A percentile compares a stretch with the other conserved stretches of the same genome.
Evolutionary conservation across 495 filamentous ascomycete genomes (phyloP).

Genomic region (Chlorociboria aeruginascens): DNA sequence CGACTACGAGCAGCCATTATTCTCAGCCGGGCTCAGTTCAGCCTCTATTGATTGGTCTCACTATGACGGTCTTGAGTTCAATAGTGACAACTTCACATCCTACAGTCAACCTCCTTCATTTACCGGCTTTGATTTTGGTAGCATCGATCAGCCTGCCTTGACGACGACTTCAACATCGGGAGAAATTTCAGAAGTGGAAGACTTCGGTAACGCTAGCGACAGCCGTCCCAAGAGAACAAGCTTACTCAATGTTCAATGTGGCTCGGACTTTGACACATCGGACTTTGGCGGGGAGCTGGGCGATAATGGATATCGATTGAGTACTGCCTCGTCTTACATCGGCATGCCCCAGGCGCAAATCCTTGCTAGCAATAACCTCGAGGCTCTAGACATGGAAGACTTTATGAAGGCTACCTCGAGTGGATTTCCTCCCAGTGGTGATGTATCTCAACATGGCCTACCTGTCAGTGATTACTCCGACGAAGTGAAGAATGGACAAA

Average conservation of each 20-base stretch:
- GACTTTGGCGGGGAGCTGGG: slow-evolving; percentile 15
- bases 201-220: slow-evolving; percentile 22
- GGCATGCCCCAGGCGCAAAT: slow-evolving; percentile 38
- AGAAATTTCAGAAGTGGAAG: slow-evolving; percentile 64
- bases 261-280: slow-evolving; percentile 19
- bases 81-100: slow-evolving; percentile 40
- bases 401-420: slow-evolving; percentile 23
- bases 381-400: slow-evolving; percentile 40
- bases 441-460: slow-evolving; percentile 3
- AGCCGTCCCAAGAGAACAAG: slow-evolving; percentile 2
- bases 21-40: slow-evolving; percentile 50
- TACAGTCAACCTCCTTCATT: slow-evolving; percentile 63
- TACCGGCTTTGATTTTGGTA: slow-evolving; percentile 50
- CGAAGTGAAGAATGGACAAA: slow-evolving; percentile 4
- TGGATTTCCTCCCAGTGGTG: background rate
- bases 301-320: slow-evolving; percentile 29
- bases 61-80: slow-evolving; percentile 49
- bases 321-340: slow-evolving; percentile 42
- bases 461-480: slow-evolving; percentile 1
- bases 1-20: slow-evolving; percentile 53
- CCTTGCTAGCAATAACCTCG: slow-evolving; percentile 37
- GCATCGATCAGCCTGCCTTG: slow-evolving; percentile 40
- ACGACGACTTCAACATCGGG: slow-evolving; percentile 59
- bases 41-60: slow-evolving; percentile 65
- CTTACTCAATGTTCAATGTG: slow-evolving; percentile 13